phyloP scores from a whole-genome alignment of 371 early-diverging fungal species.

The Mortierella sp. region DNA sequence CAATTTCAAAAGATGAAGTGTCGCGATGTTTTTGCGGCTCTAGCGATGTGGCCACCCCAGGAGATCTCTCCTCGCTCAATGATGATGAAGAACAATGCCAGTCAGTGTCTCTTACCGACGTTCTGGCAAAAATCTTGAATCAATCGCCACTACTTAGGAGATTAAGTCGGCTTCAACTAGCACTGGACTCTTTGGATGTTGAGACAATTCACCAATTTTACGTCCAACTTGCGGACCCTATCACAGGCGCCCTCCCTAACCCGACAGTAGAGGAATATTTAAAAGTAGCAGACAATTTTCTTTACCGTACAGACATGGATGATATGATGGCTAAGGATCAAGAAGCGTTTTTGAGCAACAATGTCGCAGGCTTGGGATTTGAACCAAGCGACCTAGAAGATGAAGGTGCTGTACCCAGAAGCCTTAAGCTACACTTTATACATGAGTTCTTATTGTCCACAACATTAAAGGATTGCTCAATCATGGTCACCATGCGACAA shows the following conservation, averaged over 20 bases:
- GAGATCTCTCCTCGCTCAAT: too few species aligned
- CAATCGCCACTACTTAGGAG: slow-evolving; percentile 35
- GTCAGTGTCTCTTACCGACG: slow-evolving; percentile 9
- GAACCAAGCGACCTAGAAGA: slow-evolving; percentile 36
- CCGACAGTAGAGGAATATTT: slow-evolving; percentile 45
- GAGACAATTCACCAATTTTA: slow-evolving; percentile 39
- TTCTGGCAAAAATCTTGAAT: slow-evolving; percentile 28
- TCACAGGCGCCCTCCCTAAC: slow-evolving; percentile 12
- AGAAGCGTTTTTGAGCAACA: slow-evolving; percentile 16
- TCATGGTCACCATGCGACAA: slow-evolving; percentile 35
- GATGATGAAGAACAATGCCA: background rate
- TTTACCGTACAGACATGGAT: slow-evolving; percentile 37
- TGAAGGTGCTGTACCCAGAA: slow-evolving; percentile 18
- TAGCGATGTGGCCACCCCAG: background rate
- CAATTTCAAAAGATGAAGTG: slow-evolving; percentile 15
- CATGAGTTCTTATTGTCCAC: slow-evolving; percentile 48
- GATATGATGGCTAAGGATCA: slow-evolving; percentile 29
- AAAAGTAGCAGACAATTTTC: slow-evolving; percentile 30
- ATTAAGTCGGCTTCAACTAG: slow-evolving; percentile 41
- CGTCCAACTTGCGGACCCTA: slow-evolving; percentile 1
- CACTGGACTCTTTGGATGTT: slow-evolving; percentile 44
- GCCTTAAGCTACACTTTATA: slow-evolving; percentile 36
- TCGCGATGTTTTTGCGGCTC: background rate
- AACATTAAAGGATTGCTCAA: slow-evolving; percentile 52
- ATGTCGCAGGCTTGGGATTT: slow-evolving; percentile 24